Conservation (phyloP, 345 rosid genomes). For the Pugionium dolabratum region DNA sequence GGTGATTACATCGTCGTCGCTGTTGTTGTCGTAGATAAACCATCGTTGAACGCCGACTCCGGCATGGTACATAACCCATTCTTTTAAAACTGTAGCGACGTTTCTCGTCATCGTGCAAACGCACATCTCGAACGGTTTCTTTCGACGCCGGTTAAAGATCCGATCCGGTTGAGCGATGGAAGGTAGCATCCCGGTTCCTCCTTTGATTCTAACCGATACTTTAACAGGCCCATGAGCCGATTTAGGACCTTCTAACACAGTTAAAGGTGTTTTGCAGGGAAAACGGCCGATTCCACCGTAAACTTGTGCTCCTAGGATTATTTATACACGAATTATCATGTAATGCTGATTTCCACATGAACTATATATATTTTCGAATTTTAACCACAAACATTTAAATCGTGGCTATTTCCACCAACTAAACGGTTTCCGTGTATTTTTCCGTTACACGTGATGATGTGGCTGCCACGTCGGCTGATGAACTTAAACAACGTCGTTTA, state of each 20-base stretch:
- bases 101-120: conserved; percentile 82
- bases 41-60: conserved; percentile 69
- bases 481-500: too few species aligned
- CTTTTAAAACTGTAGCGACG: conserved; percentile 62
- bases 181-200: conserved; percentile 55
- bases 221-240: conserved; percentile 41
- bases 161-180: conserved; percentile 58
- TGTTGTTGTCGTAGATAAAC: conserved; percentile 85
- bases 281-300: too few species aligned
- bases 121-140: conserved; percentile 56
- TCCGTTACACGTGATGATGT: too few species aligned
- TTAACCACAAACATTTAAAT: too few species aligned
- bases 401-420: too few species aligned
- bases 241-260: conserved; percentile 48
- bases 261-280: too few species aligned
- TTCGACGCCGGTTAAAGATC: conserved; percentile 19
- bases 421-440: too few species aligned
- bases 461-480: too few species aligned
- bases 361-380: too few species aligned
- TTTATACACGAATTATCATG: too few species aligned
- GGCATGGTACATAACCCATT: conserved; percentile 88
- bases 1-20: conserved; percentile 57
- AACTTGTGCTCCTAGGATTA: too few species aligned
- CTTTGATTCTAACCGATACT: conserved; percentile 72
- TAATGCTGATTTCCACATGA: too few species aligned